Evolutionary conservation across 2,329 filamentous ascomycete genomes (phyloP), one percentile per base, ranked within the genome.

Genomic region (Aspergillus spinulosporus): DNA sequence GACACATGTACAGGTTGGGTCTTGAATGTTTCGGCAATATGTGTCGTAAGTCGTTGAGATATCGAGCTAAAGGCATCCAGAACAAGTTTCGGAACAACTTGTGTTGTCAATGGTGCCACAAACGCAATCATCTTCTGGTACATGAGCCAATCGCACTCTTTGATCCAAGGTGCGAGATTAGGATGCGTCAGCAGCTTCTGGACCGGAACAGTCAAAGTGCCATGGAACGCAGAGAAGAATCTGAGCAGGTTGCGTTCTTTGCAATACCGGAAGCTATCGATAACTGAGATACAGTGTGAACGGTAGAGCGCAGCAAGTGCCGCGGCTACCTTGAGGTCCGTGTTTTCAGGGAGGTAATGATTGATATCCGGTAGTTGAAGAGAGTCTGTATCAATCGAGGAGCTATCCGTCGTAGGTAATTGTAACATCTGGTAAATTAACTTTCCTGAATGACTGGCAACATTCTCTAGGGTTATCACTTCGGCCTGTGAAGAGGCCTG

Each of bases 71-170:
- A 83, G 2, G 92, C 92, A 66, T 92, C 90, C 57, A 97, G 80
- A 5, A 97, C 92, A 3, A 88, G 83, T 57, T 92, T 90, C 1
- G 94, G 94, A 3, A 96, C 88, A 11, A 96, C 92, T 71, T 97
- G 92, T 5, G 97, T 82, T 3, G 91, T 94, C 42, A 97, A 80
- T n/a, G 88, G 86, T 1, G 90, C 89, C 40, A 97, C 86, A 59
- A 97, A 95, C 52, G 88, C 87, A 76, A 97, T 92, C 89, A 97
- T 96, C 64, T 92, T 92, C 72, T 97, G 92, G 71, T 99, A 99
- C 77, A 97, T 89, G 34, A 93, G 82, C 76, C 94, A 95, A 72
- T 99, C 94, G 70, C 91, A 96, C 71, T 96, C 89, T 70, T 94
- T 90, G 59, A 99, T 95, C 94, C 94, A 99, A 1, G 88, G 83